Evolutionary conservation across 441 rosid species (phyloP).

Genomic region (Erodium trifolium): DNA sequence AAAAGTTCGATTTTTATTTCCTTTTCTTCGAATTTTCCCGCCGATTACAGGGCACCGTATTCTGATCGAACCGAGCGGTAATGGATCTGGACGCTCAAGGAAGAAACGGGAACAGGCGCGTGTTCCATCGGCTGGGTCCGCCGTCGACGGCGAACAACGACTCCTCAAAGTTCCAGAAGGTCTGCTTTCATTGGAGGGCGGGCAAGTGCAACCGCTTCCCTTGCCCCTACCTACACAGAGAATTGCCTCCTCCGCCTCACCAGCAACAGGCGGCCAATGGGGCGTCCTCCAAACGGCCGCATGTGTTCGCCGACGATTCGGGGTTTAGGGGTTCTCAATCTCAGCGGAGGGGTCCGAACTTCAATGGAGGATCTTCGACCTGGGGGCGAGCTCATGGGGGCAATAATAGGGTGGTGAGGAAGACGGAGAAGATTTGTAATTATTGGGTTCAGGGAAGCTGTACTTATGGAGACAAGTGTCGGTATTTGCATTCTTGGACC

Average conservation of each 20-base stretch:
- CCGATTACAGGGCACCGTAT: background rate
- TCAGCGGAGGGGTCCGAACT: background rate
- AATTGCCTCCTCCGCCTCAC: background rate
- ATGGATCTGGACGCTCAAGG: background rate
- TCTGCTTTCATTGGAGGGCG: background rate
- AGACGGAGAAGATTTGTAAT: conserved; percentile 66
- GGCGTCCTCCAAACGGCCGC: background rate
- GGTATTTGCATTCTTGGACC: conserved; percentile 82
- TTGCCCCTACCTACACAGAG: background rate
- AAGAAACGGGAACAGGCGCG: background rate
- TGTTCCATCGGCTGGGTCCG: background rate
- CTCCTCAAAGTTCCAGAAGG: background rate
- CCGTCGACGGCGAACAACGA: background rate
- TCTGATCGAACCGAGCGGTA: background rate
- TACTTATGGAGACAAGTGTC: conserved; percentile 62
- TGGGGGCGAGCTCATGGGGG: conserved; percentile 4
- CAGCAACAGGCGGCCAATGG: background rate
- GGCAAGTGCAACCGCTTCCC: background rate
- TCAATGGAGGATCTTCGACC: background rate
- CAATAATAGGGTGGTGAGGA: conserved; percentile 33
- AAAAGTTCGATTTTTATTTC: background rate
- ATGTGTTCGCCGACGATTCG: background rate
- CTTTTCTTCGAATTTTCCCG: background rate
- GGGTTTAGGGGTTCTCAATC: background rate
- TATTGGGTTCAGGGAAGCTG: conserved; percentile 88